phyloP scores from a whole-genome alignment of 2,329 filamentous ascomycete genomes.

The Fusarium sulawesiense region DNA sequence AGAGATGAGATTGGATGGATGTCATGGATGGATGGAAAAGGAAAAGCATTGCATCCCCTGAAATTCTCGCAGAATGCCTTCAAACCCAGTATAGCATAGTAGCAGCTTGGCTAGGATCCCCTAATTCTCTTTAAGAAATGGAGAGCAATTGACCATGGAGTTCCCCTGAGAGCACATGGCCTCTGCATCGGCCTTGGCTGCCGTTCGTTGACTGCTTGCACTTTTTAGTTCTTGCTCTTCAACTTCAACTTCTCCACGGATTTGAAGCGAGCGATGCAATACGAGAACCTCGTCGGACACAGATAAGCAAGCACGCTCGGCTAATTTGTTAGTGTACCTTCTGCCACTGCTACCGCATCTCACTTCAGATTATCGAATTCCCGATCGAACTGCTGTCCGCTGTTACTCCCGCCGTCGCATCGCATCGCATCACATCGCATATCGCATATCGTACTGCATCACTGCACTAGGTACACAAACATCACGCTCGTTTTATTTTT shows the following conservation, averaged over 20 bases:
- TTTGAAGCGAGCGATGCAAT: slow-evolving; percentile 4
- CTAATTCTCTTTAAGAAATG: slow-evolving; percentile 10
- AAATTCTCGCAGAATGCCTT: slow-evolving; percentile 11
- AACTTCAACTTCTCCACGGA: slow-evolving; percentile 4
- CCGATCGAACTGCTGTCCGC: slow-evolving; percentile 25
- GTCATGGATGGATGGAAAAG: neutral
- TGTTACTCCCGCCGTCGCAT: slow-evolving; percentile 32
- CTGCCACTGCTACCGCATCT: slow-evolving; percentile 11
- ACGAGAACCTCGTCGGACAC: slow-evolving; percentile 8
- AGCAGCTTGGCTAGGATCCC: slow-evolving; percentile 14
- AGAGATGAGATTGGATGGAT: slow-evolving; percentile 23
- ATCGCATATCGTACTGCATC: slow-evolving; percentile 9
- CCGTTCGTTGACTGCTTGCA: neutral
- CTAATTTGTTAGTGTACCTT: slow-evolving; percentile 18
- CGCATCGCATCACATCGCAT: slow-evolving; percentile 13
- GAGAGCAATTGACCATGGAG: neutral
- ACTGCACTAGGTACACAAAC: neutral
- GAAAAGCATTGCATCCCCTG: neutral
- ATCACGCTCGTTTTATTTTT: neutral
- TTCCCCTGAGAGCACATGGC: slow-evolving; percentile 16
- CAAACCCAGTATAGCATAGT: slow-evolving; percentile 19
- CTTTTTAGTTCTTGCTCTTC: neutral
- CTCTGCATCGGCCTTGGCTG: slow-evolving; percentile 6
- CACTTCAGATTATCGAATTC: slow-evolving; percentile 19
- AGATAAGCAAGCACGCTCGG: slow-evolving; percentile 4